Conservation (phyloP, 75 land plant species). For the Cryptomeria japonica region DNA sequence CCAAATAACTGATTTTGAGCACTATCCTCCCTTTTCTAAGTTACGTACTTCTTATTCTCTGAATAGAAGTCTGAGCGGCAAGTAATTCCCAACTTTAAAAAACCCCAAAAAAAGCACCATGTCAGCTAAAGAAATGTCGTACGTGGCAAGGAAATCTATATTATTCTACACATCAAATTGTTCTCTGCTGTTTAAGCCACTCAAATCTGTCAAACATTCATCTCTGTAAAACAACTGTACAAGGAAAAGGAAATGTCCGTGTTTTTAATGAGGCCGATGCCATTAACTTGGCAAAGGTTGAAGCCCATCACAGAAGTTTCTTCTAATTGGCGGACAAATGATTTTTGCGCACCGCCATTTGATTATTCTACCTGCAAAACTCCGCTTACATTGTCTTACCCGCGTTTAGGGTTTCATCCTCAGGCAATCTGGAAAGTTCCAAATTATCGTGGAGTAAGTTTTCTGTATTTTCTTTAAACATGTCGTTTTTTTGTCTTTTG, state of each 20-base stretch:
- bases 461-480: not conserved
- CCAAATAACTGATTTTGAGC: too few species aligned
- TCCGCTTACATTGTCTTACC: not conserved
- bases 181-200: not conserved
- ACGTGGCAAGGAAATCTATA: too few species aligned
- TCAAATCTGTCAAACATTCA: not conserved
- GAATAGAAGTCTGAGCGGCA: too few species aligned
- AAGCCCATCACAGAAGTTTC: not conserved
- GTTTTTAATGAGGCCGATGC: not conserved
- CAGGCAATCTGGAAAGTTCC: not conserved
- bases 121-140: too few species aligned
- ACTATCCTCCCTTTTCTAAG: too few species aligned
- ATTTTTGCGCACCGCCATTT: not conserved
- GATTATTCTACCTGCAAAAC: not conserved
- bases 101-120: too few species aligned
- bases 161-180: not conserved
- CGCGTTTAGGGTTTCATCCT: not conserved
- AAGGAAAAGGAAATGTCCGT: not conserved
- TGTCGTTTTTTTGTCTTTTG: not conserved
- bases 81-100: too few species aligned
- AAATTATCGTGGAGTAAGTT: not conserved
- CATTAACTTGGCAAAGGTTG: not conserved
- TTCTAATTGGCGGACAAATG: not conserved
- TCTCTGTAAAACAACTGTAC: not conserved
- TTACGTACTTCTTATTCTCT: too few species aligned